Conservation (phyloP, 305 asterid genomes). For the Fraxinus ornus region DNA sequence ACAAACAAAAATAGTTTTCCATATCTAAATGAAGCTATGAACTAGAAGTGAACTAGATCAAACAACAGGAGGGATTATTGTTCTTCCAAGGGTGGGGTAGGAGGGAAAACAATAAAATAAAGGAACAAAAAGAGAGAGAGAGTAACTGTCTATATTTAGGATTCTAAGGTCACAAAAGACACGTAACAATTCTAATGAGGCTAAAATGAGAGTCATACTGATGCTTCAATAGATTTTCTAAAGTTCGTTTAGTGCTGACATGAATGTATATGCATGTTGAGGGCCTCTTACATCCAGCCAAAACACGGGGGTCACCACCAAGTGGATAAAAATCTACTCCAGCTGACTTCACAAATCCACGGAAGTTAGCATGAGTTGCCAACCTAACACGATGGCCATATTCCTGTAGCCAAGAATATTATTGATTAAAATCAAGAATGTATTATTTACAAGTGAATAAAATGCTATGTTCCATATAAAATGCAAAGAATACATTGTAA, state of each 20-base stretch:
- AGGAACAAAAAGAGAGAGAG: background rate
- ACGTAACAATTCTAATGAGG: background rate
- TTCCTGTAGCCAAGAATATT: conserved; percentile 46
- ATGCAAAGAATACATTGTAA: background rate
- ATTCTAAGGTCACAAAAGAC: conserved; percentile 2
- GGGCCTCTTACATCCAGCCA: conserved; percentile 97
- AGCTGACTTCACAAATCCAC: conserved; percentile 79
- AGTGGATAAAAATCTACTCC: conserved; percentile 87
- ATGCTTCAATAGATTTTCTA: background rate
- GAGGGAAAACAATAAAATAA: background rate
- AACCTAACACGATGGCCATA: conserved; percentile 90
- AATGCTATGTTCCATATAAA: background rate
- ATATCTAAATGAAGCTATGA: conserved; percentile 8
- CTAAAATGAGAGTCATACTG: background rate
- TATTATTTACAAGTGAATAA: conserved; percentile 8
- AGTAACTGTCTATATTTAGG: background rate
- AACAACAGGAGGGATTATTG: background rate
- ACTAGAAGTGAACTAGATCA: background rate
- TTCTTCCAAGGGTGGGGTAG: background rate
- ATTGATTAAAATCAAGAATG: conserved; percentile 15
- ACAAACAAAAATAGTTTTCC: background rate
- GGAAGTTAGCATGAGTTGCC: conserved; percentile 92
- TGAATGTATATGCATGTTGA: conserved; percentile 32
- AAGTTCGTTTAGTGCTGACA: conserved; percentile 10
- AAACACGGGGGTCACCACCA: conserved; percentile 96